phyloP scores from a whole-genome alignment of 2,329 filamentous ascomycete species.

The Cyphellophora attinorum region DNA sequence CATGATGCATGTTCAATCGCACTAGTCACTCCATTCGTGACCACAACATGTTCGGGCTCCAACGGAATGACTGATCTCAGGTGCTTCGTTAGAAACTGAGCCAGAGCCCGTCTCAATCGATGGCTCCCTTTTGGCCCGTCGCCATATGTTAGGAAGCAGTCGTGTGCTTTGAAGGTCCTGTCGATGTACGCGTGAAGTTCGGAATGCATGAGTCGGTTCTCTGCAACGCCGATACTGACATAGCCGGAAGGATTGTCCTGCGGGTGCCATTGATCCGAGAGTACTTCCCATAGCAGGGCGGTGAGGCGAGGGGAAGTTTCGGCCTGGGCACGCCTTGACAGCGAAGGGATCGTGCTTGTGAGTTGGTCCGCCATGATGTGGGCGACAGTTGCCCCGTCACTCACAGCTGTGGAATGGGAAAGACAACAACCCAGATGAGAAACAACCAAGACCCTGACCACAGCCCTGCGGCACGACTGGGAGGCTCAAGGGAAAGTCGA shows the following conservation, averaged over 20 bases:
- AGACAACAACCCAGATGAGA: too few relatives aligned
- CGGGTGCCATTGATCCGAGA: conserved; percentile 36
- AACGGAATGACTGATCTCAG: conserved; percentile 21
- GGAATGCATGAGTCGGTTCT: conserved; percentile 44
- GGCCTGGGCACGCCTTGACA: neutral
- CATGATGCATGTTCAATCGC: conserved; percentile 27
- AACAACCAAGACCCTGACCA: too few relatives aligned
- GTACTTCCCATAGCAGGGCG: conserved; percentile 32
- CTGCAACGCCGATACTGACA: conserved; percentile 43
- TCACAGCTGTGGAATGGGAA: too few relatives aligned
- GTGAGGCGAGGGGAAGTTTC: neutral
- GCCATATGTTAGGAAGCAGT: conserved; percentile 26
- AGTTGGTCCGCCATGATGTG: neutral
- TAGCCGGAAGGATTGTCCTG: conserved; percentile 36
- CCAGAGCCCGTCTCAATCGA: conserved; percentile 20
- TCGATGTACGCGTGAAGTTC: conserved; percentile 34
- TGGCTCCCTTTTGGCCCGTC: conserved; percentile 24
- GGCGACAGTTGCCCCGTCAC: too few relatives aligned
- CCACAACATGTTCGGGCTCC: conserved; percentile 20
- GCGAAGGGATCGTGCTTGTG: neutral
- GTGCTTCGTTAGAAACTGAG: conserved; percentile 24
- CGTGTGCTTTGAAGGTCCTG: conserved; percentile 24
- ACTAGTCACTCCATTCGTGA: conserved; percentile 27
- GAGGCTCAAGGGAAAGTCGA: too few relatives aligned
- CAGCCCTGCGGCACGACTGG: too few relatives aligned